Evolutionary conservation across 345 rosid genomes (phyloP).

Genomic region (Eucalyptus lansdowneana): DNA sequence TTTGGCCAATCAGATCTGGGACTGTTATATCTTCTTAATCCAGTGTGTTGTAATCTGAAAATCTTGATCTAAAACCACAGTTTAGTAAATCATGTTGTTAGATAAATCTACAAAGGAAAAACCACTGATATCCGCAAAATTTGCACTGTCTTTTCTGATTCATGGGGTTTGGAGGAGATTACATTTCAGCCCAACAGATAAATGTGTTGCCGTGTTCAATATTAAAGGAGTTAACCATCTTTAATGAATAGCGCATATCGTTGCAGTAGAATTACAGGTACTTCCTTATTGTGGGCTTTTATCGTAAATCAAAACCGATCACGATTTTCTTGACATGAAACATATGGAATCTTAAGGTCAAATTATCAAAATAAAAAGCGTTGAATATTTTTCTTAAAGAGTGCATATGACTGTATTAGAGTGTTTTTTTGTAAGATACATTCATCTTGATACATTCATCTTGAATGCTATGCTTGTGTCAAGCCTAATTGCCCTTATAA

Average conservation of each 20-base stretch:
- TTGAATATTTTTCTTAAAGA: neutral
- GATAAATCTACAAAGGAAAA: neutral
- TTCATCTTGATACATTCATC: neutral
- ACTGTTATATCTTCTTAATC: neutral
- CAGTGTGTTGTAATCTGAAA: neutral
- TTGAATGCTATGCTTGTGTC: neutral
- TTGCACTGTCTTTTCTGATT: neutral
- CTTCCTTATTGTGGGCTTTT: neutral
- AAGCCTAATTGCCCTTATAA: neutral
- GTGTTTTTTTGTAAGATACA: neutral
- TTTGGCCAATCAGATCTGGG: neutral
- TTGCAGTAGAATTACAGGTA: no score
- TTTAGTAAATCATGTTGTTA: neutral
- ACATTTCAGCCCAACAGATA: neutral
- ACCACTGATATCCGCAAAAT: neutral
- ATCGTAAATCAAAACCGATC: neutral
- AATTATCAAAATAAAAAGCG: neutral
- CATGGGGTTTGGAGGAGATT: neutral
- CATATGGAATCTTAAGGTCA: neutral
- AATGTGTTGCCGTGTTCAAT: neutral
- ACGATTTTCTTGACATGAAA: neutral
- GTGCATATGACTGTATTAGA: neutral
- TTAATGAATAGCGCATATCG: neutral
- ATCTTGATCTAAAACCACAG: neutral
- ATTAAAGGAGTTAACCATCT: neutral